Evolutionary conservation across 345 rosid species (phyloP), one percentile per base, ranked within the genome.

Genomic region (Hibiscus tridactylites): DNA sequence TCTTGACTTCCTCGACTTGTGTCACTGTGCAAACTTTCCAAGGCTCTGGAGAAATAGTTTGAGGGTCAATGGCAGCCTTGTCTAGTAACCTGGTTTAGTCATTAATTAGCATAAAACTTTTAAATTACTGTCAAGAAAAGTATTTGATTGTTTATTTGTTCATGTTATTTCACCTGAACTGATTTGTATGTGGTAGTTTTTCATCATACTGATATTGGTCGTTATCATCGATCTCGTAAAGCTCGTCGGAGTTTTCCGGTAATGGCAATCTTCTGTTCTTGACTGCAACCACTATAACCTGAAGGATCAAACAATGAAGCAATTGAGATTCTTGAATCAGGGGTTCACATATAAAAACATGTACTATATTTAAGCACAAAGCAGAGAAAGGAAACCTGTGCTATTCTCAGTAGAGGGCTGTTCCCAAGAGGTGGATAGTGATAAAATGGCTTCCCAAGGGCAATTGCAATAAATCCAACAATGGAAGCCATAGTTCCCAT

Each of bases 11-110:
- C 71, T 88, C 90, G 9, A 86, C 88, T 78, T 85, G 87, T 3
- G 92, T 88, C 31, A 88, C 84, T 53, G 83, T 78, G 82, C 88
- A 83, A 44, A 86, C 86, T 73, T 73, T 86, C 92, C 88, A 83
- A 8, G 86, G 88, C 71, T 68, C 79, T 26, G 64, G 84, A 47
- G 73, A 57, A 37, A 29, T 26, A n/a, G 35, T 21, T 13, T 74
- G 19, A 39, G 74, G 67, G 60, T 47, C 75, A 69, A 88, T 79
- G 59, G 90, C 88, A 61, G 90, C 90, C 80, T 79, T 85, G 79
- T 85, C 90, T 29, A 86, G 78, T 74, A 70, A 85, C 77, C 88
- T 85, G 81, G 35, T 31, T 70, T 5, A 47, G 37, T 24, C 35
- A 49, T 24, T 65, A 7, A 28, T 68, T 33, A 33, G 33, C 46